Evolutionary conservation across 2,329 filamentous ascomycete species (phyloP).

Genomic region (Diplodia mutila): DNA sequence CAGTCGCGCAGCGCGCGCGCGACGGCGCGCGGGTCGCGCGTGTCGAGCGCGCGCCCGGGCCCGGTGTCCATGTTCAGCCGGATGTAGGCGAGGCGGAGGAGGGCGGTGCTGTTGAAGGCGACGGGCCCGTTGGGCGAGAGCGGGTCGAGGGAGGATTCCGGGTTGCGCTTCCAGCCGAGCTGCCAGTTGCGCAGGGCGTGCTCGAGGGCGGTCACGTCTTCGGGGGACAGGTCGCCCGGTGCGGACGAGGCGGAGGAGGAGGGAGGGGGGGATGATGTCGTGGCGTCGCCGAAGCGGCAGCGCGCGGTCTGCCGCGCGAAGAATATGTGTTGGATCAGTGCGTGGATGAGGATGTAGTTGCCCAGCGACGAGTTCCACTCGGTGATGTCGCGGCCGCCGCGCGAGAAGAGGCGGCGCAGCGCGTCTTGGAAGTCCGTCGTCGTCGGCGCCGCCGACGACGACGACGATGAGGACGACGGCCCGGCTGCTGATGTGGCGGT

Average conservation of each 20-base stretch:
- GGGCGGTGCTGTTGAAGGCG: conserved; percentile 67
- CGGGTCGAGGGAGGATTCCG: conserved; percentile 52
- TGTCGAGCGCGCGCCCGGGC: conserved; percentile 66
- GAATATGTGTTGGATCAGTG: conserved; percentile 73
- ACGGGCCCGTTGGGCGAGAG: conserved; percentile 62
- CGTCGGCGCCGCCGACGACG: conserved; percentile 17
- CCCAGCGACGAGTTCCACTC: conserved; percentile 49
- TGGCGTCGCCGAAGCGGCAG: conserved; percentile 38
- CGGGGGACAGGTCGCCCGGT: conserved; percentile 37
- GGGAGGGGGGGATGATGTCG: conserved; percentile 33
- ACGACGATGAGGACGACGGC: too few species aligned
- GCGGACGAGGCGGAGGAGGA: conserved; percentile 27
- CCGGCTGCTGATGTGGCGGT: not conserved
- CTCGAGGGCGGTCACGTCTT: conserved; percentile 48
- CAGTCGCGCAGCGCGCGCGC: conserved; percentile 64
- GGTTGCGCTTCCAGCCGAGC: conserved; percentile 44
- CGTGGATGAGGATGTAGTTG: conserved; percentile 73
- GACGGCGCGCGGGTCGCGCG: conserved; percentile 64
- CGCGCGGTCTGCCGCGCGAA: conserved; percentile 61
- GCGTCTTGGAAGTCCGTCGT: conserved; percentile 38
- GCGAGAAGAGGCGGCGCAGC: conserved; percentile 40
- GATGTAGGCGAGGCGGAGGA: conserved; percentile 65
- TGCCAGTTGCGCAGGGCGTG: conserved; percentile 51
- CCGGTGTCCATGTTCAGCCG: conserved; percentile 66
- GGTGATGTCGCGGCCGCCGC: conserved; percentile 38